Percentiles rank a stretch among this genome's conserved stretches.
Conservation (phyloP, 208 protist species). For the Leishmania amazonensis region DNA sequence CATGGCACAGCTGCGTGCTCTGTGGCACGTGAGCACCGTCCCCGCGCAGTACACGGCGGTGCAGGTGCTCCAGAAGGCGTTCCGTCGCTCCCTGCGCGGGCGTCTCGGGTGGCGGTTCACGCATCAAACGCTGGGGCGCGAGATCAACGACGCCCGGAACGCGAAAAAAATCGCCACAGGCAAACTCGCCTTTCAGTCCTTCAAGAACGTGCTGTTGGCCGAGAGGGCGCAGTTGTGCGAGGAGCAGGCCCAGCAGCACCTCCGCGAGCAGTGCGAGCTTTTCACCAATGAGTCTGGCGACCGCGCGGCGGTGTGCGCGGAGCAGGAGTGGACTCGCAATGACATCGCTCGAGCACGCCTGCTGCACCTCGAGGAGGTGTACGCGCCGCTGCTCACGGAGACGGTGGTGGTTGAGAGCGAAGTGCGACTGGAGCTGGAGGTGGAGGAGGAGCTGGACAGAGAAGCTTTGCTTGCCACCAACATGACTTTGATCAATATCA, state of each 20-base stretch:
- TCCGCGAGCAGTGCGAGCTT: constrained; percentile 23
- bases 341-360: constrained; percentile 4
- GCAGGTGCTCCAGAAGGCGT: constrained; percentile 48
- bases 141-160: constrained; percentile 49
- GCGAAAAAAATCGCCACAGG: constrained; percentile 41
- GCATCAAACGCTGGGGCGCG: constrained; percentile 51
- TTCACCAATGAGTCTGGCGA: constrained; percentile 35
- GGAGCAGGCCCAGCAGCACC: constrained; percentile 41
- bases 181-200: constrained; percentile 27
- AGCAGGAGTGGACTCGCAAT: constrained; percentile 42
- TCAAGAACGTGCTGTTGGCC: constrained; percentile 33
- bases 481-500: not conserved
- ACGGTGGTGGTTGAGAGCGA: not conserved
- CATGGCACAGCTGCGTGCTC: constrained; percentile 1
- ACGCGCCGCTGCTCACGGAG: constrained; percentile 5
- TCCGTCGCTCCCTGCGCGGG: constrained; percentile 40
- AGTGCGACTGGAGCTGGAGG: constrained; percentile 22
- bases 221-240: constrained; percentile 37
- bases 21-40: constrained; percentile 27
- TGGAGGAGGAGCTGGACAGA: constrained; percentile 33
- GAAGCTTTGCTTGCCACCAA: constrained; percentile 4
- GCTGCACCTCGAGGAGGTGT: constrained; percentile 18
- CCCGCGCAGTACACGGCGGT: constrained; percentile 28
- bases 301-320: constrained; percentile 35
- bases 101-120: constrained; percentile 61